Percentiles rank a stretch among this genome's conserved stretches.
Evolutionary conservation across 2,329 filamentous ascomycete genomes (phyloP).

Genomic region (Colletotrichum endophyticum): DNA sequence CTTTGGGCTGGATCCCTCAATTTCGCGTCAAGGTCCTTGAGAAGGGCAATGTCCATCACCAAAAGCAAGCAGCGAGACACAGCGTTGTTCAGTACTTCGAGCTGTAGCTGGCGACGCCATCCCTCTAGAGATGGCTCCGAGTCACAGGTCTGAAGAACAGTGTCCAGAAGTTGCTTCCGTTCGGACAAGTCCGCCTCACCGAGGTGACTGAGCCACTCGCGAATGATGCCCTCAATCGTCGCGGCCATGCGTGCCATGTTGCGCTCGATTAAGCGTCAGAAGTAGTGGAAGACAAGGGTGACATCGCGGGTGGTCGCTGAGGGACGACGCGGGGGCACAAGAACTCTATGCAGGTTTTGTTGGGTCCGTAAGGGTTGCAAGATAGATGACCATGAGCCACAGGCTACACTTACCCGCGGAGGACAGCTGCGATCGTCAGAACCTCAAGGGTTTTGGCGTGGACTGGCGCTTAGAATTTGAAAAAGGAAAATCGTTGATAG

Average conservation of each 20-base stretch:
- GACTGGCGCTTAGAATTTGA: neutral
- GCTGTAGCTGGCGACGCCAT: neutral
- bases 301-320: neutral
- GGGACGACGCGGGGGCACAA: neutral
- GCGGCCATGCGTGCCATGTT: neutral
- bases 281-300: neutral
- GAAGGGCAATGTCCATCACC: neutral
- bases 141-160: neutral
- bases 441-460: rapidly evolving
- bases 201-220: neutral
- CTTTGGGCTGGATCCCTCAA: neutral
- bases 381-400: neutral
- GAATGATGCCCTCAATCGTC: neutral
- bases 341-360: neutral
- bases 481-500: neutral
- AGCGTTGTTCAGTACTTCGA: neutral
- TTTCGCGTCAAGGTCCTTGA: neutral
- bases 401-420: neutral
- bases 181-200: neutral
- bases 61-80: neutral
- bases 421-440: neutral
- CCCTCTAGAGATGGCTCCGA: neutral
- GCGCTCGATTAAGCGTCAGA: neutral
- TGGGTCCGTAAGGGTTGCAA: neutral
- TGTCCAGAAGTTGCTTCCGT: neutral